Base-by-base conservation (phyloP, 2,329 filamentous ascomycete species). In the Pyrenochaeta sp. region DNA sequence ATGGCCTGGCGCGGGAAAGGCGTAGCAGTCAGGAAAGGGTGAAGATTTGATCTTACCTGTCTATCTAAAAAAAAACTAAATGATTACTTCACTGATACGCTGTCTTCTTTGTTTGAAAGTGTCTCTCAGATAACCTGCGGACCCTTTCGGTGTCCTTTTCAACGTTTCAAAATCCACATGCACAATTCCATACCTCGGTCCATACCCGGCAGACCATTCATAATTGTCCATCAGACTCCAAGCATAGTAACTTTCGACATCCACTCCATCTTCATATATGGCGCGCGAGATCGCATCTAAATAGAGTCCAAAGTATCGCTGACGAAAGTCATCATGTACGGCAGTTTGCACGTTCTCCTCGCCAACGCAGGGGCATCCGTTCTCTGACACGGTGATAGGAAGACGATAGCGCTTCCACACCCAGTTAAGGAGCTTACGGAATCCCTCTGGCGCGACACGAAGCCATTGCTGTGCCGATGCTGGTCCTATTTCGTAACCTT, bases 391-490 rank as follows among this genome's bases (percentile, higher is more conserved):
- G 56, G 69, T 78, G 23, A 79, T 78, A 2, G 77, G 77, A 7
- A 74, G 69, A 12, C 68, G 54, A 52, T 78, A 79, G 3, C 77
- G 70, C 31, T 63, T 59, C 75, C 76, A 78, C 30, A 77, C 73
- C 77, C 76, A 79, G 5, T 74, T 71, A 7, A 78, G 59, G 21
- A 77, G 51, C 58, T 76, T 78, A 32, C 88, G 83, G 83, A 92
- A 93, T 1, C 89, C 3, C 71, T 74, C 76, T 0, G 75, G 74
- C 7, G 73, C 69, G 2, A 73, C 73, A 3, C 74, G 64, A 4
- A 78, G 64, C 77, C 77, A 78, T 29, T 68, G 67, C 1, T 73
- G 75, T 31, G 74, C 74, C 15, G 74, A 77, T 60, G 71, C 72
- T 0, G 68, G 61, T 0, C 76, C 77, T 14, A 76, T 68, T 31